Evolutionary conservation across 2,329 filamentous ascomycete genomes (phyloP).

Genomic region (Allantophomopsis lycopodina): DNA sequence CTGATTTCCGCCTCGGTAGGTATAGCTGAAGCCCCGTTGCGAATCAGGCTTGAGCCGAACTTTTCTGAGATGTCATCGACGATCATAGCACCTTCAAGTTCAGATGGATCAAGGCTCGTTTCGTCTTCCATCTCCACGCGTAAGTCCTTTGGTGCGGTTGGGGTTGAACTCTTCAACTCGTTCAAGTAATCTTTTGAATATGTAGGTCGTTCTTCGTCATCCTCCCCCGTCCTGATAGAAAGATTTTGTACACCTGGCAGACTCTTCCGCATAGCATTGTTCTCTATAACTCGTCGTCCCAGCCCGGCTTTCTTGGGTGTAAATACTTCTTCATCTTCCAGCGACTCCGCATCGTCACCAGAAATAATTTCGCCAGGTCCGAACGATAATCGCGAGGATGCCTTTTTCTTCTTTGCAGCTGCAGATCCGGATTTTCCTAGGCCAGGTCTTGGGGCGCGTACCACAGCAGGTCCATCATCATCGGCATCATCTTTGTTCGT

Average conservation of each 20-base stretch:
- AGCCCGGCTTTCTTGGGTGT: slow-evolving; percentile 50
- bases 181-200: slow-evolving; percentile 82
- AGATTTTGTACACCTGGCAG: slow-evolving; percentile 17
- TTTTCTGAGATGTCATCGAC: slow-evolving; percentile 29
- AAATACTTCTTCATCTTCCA: slow-evolving; percentile 35
- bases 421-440: slow-evolving; percentile 30
- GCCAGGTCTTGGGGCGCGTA: slow-evolving; percentile 23
- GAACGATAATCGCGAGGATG: slow-evolving; percentile 61
- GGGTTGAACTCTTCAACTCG: slow-evolving; percentile 75
- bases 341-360: slow-evolving; percentile 35
- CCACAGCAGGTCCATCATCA: background rate
- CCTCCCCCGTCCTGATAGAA: slow-evolving; percentile 21
- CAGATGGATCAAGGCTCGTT: slow-evolving; percentile 43
- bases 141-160: slow-evolving; percentile 61
- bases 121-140: slow-evolving; percentile 29
- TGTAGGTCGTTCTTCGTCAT: slow-evolving; percentile 57
- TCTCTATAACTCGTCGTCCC: slow-evolving; percentile 50
- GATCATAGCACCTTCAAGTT: slow-evolving; percentile 50
- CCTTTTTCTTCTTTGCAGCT: slow-evolving; percentile 53
- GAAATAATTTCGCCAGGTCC: slow-evolving; percentile 43
- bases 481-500: slow-evolving; percentile 3
- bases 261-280: slow-evolving; percentile 46
- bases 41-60: slow-evolving; percentile 5
- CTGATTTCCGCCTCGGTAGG: slow-evolving; percentile 74
- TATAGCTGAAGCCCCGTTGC: slow-evolving; percentile 37